Conservation (phyloP, 805 yeast genomes). For the Zygoascus ofunaensis region DNA sequence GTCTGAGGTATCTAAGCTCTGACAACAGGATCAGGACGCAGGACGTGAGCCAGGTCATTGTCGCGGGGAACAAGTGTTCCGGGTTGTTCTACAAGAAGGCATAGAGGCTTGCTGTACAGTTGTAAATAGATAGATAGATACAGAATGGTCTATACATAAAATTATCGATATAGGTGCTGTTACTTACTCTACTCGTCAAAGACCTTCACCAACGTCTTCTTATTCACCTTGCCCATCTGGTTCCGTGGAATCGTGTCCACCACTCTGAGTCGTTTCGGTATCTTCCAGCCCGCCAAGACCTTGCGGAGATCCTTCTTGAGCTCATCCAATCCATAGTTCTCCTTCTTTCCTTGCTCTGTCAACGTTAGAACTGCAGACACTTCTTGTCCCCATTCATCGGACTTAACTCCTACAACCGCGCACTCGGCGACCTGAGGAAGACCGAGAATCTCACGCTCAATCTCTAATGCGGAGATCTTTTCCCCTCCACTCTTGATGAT, state of each 20-base stretch:
- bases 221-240: conserved; percentile 31
- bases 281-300: conserved; percentile 25
- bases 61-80: conserved; percentile 53
- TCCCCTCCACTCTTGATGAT: conserved; percentile 31
- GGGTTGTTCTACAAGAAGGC: conserved; percentile 49
- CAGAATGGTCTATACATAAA: neutral
- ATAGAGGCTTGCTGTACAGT: neutral
- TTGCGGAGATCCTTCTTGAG: conserved; percentile 21
- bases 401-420: conserved; percentile 27
- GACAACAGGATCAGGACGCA: conserved; percentile 22
- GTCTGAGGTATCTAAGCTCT: conserved; percentile 17
- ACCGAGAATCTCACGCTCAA: conserved; percentile 28
- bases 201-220: conserved; percentile 23
- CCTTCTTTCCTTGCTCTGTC: conserved; percentile 11
- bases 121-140: conserved; percentile 1
- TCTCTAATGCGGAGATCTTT: conserved; percentile 28
- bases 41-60: conserved; percentile 44
- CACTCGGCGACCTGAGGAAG: conserved; percentile 23
- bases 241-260: conserved; percentile 27
- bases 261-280: conserved; percentile 24
- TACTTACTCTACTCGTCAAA: conserved; percentile 8
- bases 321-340: conserved; percentile 12
- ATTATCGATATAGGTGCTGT: neutral
- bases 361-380: conserved; percentile 25
- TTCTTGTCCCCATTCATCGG: conserved; percentile 28